Conservation (phyloP, 2,329 filamentous ascomycete genomes). For the Fusarium chuoi region DNA sequence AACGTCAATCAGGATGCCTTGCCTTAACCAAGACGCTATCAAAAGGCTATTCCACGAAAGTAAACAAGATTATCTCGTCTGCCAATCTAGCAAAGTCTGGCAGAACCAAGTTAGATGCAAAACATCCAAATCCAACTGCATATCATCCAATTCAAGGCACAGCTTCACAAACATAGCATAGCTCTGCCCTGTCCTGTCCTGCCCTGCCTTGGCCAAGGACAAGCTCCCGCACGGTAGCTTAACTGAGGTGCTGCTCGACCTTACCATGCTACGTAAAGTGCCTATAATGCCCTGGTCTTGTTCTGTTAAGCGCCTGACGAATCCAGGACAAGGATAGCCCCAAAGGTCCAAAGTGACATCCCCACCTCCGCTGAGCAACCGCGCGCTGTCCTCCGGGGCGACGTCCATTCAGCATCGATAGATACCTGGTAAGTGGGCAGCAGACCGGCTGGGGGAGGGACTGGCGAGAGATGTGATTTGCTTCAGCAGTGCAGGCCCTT, state of each 20-base stretch:
- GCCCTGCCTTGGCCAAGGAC: slow-evolving; percentile 5
- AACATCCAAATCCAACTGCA: slow-evolving; percentile 37
- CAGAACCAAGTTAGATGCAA: slow-evolving; percentile 36
- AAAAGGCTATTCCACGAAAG: neutral
- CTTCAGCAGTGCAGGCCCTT: slow-evolving; percentile 23
- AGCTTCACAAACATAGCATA: slow-evolving; percentile 31
- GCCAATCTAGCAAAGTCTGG: neutral
- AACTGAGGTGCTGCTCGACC: neutral
- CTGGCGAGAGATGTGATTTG: slow-evolving; percentile 41
- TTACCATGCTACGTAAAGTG: slow-evolving; percentile 4
- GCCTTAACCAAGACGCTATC: neutral
- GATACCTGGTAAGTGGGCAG: slow-evolving; percentile 33
- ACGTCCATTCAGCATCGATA: slow-evolving; percentile 39
- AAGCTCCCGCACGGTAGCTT: slow-evolving; percentile 10
- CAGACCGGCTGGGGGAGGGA: slow-evolving; percentile 33
- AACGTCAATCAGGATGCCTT: neutral
- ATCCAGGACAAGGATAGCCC: slow-evolving; percentile 31
- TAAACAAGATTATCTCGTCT: slow-evolving; percentile 7
- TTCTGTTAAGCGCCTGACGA: slow-evolving; percentile 40
- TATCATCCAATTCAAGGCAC: slow-evolving; percentile 39
- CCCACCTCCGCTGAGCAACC: slow-evolving; percentile 46
- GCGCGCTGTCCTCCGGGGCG: slow-evolving; percentile 33
- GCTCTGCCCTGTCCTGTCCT: neutral
- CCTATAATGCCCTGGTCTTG: slow-evolving; percentile 6
- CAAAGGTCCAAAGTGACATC: slow-evolving; percentile 34